Evolutionary conservation across 1,284 basidiomycete species (phyloP), one percentile per base, ranked within the genome.

Genomic region (Ustilago tritici): DNA sequence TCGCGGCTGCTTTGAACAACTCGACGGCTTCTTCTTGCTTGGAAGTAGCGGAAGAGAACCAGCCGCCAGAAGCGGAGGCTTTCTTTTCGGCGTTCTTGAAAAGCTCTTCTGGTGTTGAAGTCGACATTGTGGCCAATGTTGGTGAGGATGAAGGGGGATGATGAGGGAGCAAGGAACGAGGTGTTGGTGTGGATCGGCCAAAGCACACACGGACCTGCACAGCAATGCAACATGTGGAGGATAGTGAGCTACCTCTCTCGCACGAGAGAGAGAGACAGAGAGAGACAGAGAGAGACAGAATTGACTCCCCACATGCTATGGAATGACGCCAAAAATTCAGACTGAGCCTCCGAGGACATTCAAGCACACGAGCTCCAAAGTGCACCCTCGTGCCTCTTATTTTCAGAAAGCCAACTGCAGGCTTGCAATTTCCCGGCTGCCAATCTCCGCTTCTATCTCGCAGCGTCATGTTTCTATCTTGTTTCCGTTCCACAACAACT

Each of bases 11-110:
- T 83, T 94, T 93, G 87, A 93, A 98, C 31, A 97, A 89, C 88
- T 98, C 95, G 54, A 94, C 93, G 3, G 95, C 94, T 86, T 98
- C 95, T 87, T 98, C 84, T 31, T 79, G 78, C 60, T 82, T 83
- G 49, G 78, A 72, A 17, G 71, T 60, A 8, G 75, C 68, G 12
- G 77, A 80, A 6, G 79, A 80, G 76, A 86, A 86, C 84, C 84
- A 98, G 31, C 89, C 89, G 4, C 90, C 88, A 0, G 93, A 93
- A 0, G 93, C 92, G 68, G 89, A 90, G 28, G 92, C 92, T 86
- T 95, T 95, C 90, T 97, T 98, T 86, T 96, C 93, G 14, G 95
- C 95, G 85, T 93, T 94, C 73, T 92, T 91, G 47, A 96, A 86
- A 19, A 95, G 88, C 32, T 89, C 75, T 78, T 87, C 79, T 40